Percentiles rank a stretch among this genome's conserved stretches.
Conservation (phyloP, 1,284 basidiomycete species). For the Fomitopsis pinicola region DNA sequence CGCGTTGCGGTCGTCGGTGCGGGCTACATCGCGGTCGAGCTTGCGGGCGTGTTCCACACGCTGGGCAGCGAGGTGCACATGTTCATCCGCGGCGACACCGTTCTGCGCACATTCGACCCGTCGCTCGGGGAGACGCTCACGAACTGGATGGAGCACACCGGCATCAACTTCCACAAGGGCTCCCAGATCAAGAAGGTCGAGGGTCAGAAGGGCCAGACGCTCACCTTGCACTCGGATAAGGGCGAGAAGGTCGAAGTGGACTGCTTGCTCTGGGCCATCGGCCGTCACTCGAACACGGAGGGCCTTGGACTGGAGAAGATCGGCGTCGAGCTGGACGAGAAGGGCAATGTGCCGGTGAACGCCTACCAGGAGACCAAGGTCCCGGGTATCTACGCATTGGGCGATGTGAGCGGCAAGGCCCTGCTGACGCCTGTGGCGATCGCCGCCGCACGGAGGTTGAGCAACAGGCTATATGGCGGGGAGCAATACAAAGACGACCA, state of each 20-base stretch:
- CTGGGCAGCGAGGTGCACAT: slow-evolving; percentile 90
- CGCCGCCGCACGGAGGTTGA: slow-evolving; percentile 86
- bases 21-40: slow-evolving; percentile 96
- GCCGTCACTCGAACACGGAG: slow-evolving; percentile 79
- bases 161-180: slow-evolving; percentile 82
- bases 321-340: slow-evolving; percentile 73
- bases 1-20: slow-evolving; percentile 94
- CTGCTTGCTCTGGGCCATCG: slow-evolving; percentile 91
- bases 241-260: slow-evolving; percentile 86
- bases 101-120: slow-evolving; percentile 92
- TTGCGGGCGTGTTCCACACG: slow-evolving; percentile 85
- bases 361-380: slow-evolving; percentile 87
- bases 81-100: slow-evolving; percentile 85
- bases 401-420: slow-evolving; percentile 91
- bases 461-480: slow-evolving; percentile 89
- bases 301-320: slow-evolving; percentile 75
- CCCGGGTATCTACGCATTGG: slow-evolving; percentile 76
- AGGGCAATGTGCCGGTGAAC: slow-evolving; percentile 85
- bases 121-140: slow-evolving; percentile 82
- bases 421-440: slow-evolving; percentile 98
- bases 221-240: slow-evolving; percentile 67
- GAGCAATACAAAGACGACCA: slow-evolving; percentile 84
- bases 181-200: slow-evolving; percentile 78
- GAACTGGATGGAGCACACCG: slow-evolving; percentile 94
- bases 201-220: slow-evolving; percentile 60